phyloP scores from a whole-genome alignment of 805 yeast genomes.

The Cyberlindnera japonica region DNA sequence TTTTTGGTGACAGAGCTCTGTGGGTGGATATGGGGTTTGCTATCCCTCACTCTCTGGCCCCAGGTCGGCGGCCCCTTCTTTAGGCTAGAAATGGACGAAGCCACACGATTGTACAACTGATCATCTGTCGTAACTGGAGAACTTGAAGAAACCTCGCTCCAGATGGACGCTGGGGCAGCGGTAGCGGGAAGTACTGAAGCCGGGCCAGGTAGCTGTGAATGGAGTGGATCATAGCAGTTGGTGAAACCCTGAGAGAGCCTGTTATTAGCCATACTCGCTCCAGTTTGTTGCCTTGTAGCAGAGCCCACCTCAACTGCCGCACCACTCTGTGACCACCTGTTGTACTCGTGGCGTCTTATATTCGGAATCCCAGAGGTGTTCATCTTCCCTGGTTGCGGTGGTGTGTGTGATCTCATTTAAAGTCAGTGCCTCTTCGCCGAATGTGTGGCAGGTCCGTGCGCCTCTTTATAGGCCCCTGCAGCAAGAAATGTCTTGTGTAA shows the following conservation, averaged over 20 bases:
- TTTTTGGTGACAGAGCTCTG: constrained; percentile 2
- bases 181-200: neutral
- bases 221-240: neutral
- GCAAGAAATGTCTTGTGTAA: neutral
- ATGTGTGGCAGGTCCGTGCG: too few species aligned
- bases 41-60: neutral
- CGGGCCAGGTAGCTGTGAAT: neutral
- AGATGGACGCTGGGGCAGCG: constrained; percentile 7
- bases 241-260: neutral
- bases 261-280: too few species aligned
- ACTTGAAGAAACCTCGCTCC: constrained; percentile 13
- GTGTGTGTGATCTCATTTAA: too few species aligned
- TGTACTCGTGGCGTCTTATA: too few species aligned
- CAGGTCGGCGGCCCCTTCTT: constrained; percentile 9
- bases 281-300: too few species aligned
- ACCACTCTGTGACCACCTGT: too few species aligned
- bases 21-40: neutral
- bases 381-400: too few species aligned
- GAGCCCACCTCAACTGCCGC: too few species aligned
- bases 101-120: neutral
- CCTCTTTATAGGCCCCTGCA: too few species aligned
- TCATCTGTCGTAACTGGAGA: constrained; percentile 11
- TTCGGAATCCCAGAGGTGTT: too few species aligned
- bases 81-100: constrained; percentile 2
- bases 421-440: too few species aligned